Evolutionary conservation across 1,139 yeast genomes (phyloP), one percentile per base, ranked within the genome.

Genomic region (Zygotorulaspora mrakii): DNA sequence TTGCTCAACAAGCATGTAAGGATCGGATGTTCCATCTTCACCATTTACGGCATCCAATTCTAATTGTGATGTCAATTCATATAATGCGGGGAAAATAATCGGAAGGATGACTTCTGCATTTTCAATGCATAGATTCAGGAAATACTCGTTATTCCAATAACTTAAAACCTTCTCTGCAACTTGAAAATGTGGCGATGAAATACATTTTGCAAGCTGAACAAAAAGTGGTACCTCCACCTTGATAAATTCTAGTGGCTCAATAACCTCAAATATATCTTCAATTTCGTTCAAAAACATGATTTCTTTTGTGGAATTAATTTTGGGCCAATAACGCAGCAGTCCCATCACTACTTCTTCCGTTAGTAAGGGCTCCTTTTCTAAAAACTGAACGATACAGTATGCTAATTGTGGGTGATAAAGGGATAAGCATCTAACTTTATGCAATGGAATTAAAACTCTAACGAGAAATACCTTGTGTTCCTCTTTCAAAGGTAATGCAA

Each of bases 261-360:
- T 86, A 14, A 88, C 95, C 66, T 91, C 98, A 61, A 89, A 87
- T 4, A 91, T 88, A 63, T 91, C 98, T 64, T 94, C 98, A 52
- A 94, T 78, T 66, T 91, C 98, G 65, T 89, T 88, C 57, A 94
- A 69, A 59, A 88, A 91, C 91, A 91, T 82, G 33, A 94, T 88
- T 66, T 94, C 98, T 62, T 91, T 91, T 14, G 96, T 94, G 31
- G 94, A 81, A 59, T 88, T 88, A 41, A 86, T 83, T 64, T 94
- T 94, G 37, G 99, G 99, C 99, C 99, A 91, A 66, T 81, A 94
- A 57, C 95, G 76, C 54, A 91, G 69, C 43, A 91, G 69, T 1
- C 96, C 96, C 86, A 87, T 82, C 23, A 91, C 78, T 17, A 91
- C 97, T 61, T 89, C 97, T 63, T 89, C 97, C 1, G 97, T 91